phyloP scores from a whole-genome alignment of 2,329 filamentous ascomycete genomes.

The Cercospora sp. region DNA sequence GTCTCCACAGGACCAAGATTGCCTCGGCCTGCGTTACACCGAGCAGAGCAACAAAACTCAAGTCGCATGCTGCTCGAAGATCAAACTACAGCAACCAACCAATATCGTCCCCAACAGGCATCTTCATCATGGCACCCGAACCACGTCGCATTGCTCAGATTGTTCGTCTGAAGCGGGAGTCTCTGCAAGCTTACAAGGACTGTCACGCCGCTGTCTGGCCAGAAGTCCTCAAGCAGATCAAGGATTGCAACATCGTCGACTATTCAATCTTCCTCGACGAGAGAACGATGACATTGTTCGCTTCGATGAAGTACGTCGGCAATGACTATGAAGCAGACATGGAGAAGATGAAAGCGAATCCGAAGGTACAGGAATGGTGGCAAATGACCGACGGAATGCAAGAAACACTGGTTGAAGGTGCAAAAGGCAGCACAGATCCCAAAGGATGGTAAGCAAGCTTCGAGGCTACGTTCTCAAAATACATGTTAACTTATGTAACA shows the following conservation, averaged over 20 bases:
- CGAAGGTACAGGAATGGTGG: slow-evolving; percentile 61
- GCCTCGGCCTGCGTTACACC: slow-evolving; percentile 11
- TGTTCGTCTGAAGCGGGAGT: slow-evolving; percentile 68
- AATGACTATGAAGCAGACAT: slow-evolving; percentile 72
- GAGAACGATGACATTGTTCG: slow-evolving; percentile 64
- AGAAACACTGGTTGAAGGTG: slow-evolving; percentile 59
- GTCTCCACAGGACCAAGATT: slow-evolving; percentile 5
- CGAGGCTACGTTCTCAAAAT: neutral
- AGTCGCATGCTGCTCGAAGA: neutral
- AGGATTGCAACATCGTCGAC: slow-evolving; percentile 71
- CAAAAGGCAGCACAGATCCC: slow-evolving; percentile 58
- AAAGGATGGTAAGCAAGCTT: slow-evolving; percentile 52
- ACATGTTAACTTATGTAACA: neutral
- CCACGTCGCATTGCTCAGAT: slow-evolving; percentile 67
- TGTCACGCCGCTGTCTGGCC: slow-evolving; percentile 75
- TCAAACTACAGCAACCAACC: neutral
- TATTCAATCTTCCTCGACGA: slow-evolving; percentile 74
- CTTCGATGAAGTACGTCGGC: slow-evolving; percentile 76
- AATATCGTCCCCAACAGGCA: neutral
- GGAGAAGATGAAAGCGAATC: slow-evolving; percentile 71
- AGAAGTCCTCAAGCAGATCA: slow-evolving; percentile 73
- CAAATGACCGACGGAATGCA: slow-evolving; percentile 75
- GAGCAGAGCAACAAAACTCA: neutral
- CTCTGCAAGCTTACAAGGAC: slow-evolving; percentile 68
- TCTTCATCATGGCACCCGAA: slow-evolving; percentile 22